Conservation (phyloP, 192 early-diverging fungal genomes). For the Coemansia sp. region DNA sequence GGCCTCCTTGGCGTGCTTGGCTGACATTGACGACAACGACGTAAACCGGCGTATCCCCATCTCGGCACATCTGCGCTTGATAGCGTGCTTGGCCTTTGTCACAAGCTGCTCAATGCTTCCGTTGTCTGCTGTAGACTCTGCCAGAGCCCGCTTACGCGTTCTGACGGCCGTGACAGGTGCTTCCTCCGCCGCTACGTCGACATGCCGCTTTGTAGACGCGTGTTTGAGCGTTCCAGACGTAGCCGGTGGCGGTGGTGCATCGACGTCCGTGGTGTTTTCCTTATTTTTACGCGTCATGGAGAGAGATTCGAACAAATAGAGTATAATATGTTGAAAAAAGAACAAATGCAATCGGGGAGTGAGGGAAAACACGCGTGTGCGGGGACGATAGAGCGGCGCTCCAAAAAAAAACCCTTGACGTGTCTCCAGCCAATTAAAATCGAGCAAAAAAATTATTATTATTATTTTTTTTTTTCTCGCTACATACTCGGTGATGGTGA, state of each 20-base stretch:
- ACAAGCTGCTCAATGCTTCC: conserved; percentile 16
- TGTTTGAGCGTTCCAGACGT: conserved; percentile 3
- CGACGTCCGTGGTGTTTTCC: conserved; percentile 20
- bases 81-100: conserved; percentile 39
- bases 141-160: conserved; percentile 29
- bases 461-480: background rate
- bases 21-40: conserved; percentile 31
- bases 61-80: conserved; percentile 45
- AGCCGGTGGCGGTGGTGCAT: background rate
- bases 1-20: conserved; percentile 13
- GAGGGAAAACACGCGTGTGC: background rate
- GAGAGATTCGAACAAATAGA: background rate
- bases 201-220: background rate
- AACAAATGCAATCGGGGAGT: background rate
- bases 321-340: background rate
- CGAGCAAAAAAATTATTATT: background rate
- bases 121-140: conserved; percentile 12
- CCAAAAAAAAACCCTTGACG: background rate
- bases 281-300: conserved; percentile 21
- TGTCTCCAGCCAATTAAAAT: conserved; percentile 1
- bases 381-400: background rate
- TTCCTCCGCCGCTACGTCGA: background rate
- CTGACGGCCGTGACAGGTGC: background rate
- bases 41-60: conserved; percentile 44
- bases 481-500: background rate